Evolutionary conservation across 2,329 filamentous ascomycete genomes (phyloP).

Genomic region (Plenodomus biglobosus): DNA sequence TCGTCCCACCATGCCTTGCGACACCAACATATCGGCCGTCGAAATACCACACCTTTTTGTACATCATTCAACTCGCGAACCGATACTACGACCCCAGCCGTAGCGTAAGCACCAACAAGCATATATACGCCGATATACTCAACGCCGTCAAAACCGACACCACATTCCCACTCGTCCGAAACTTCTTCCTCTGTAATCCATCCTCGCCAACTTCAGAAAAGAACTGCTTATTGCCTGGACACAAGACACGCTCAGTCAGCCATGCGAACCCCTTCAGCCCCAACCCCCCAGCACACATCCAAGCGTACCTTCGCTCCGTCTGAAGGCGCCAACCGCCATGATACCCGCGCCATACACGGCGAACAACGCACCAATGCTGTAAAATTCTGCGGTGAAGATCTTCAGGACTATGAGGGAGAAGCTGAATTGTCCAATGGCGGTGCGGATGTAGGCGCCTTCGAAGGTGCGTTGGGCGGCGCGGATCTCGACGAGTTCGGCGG

Average conservation of each 20-base stretch:
- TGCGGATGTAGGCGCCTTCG: slow-evolving; percentile 94
- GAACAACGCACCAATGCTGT: slow-evolving; percentile 93
- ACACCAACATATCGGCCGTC: no score
- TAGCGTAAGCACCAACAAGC: slow-evolving; percentile 61
- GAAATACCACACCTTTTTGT: no score
- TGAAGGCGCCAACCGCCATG: slow-evolving; percentile 78
- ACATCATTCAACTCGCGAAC: no score
- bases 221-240: slow-evolving; percentile 84
- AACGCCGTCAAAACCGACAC: slow-evolving; percentile 64
- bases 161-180: slow-evolving; percentile 67
- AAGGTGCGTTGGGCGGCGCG: slow-evolving; percentile 95
- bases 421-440: slow-evolving; percentile 89
- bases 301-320: slow-evolving; percentile 70
- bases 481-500: slow-evolving; percentile 87
- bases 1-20: no score
- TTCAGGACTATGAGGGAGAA: slow-evolving; percentile 93
- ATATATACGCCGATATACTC: slow-evolving; percentile 63
- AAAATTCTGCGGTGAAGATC: slow-evolving; percentile 96
- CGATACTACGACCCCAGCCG: slow-evolving; percentile 44
- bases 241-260: no score
- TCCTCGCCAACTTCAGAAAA: slow-evolving; percentile 68
- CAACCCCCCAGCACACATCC: neutral
- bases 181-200: slow-evolving; percentile 62
- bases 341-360: slow-evolving; percentile 87
- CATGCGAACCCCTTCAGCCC: neutral